Evolutionary conservation across 192 early-diverging fungal genomes (phyloP).

Genomic region (Fimicolochytrium jonesii): DNA sequence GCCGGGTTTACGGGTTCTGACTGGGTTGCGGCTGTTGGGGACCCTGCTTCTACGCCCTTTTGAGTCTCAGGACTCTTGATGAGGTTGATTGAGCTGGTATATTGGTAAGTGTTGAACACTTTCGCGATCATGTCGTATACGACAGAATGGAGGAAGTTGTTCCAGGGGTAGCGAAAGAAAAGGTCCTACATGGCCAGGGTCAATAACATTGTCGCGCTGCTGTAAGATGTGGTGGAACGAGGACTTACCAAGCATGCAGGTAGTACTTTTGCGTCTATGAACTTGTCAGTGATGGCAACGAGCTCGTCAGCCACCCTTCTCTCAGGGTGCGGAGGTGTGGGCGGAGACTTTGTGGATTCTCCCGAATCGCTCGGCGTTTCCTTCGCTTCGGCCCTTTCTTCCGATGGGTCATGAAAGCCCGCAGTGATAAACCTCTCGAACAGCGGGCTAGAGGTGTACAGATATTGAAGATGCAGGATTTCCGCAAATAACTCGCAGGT

Average conservation of each 20-base stretch:
- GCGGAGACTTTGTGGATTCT: not conserved
- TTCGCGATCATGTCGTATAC: constrained; percentile 99
- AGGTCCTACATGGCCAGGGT: constrained; percentile 49
- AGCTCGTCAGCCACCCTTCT: constrained; percentile 51
- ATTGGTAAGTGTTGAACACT: constrained; percentile 89
- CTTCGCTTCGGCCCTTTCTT: not conserved
- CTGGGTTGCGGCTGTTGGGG: not conserved
- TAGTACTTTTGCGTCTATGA: constrained; percentile 48
- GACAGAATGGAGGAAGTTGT: constrained; percentile 98
- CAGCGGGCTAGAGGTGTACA: constrained; percentile 53
- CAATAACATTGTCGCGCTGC: too few relatives aligned
- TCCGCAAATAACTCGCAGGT: constrained; percentile 99
- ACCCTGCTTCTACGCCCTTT: not conserved
- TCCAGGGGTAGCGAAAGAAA: constrained; percentile 94
- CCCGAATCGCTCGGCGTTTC: not conserved
- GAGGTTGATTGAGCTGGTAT: constrained; percentile 34
- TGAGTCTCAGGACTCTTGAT: constrained; percentile 9
- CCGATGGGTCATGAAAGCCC: not conserved
- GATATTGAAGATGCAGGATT: constrained; percentile 78
- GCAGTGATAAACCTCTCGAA: constrained; percentile 45
- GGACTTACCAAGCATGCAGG: constrained; percentile 49
- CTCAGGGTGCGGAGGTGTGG: not conserved
- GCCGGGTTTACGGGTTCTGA: not conserved
- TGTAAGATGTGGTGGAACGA: too few relatives aligned
- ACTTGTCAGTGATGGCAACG: constrained; percentile 40